Conservation (phyloP, 2,329 filamentous ascomycete genomes). For the Pseudohalonectria lignicola region DNA sequence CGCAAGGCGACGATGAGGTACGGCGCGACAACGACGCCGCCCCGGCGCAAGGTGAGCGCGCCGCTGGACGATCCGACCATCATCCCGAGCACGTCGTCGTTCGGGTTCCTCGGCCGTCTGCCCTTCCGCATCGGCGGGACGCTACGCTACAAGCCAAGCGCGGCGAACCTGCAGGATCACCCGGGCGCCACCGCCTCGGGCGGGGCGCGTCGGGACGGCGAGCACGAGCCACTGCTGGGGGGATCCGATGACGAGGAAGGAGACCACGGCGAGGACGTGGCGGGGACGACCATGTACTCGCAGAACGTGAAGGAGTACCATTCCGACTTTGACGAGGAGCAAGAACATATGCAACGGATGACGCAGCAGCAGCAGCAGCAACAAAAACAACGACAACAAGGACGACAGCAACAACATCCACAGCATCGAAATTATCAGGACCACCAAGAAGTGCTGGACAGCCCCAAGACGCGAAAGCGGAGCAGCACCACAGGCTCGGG, state of each 20-base stretch:
- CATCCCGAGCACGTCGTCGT: slow-evolving; percentile 76
- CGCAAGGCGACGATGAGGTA: slow-evolving; percentile 84
- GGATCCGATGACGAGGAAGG: slow-evolving; percentile 42
- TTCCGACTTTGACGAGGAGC: slow-evolving; percentile 3
- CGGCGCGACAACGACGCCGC: slow-evolving; percentile 47
- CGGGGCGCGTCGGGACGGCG: slow-evolving; percentile 26
- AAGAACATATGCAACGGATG: neutral
- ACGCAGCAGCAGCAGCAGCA: neutral
- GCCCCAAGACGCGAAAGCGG: slow-evolving; percentile 40
- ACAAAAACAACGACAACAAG: neutral
- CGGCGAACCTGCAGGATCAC: slow-evolving; percentile 82
- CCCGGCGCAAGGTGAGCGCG: slow-evolving; percentile 32
- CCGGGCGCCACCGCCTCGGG: slow-evolving; percentile 42
- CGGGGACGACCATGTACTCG: no score
- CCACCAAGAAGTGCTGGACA: slow-evolving; percentile 8
- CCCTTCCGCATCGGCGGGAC: slow-evolving; percentile 79
- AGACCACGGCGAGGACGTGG: no score
- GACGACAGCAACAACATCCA: neutral
- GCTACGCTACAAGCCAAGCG: slow-evolving; percentile 79
- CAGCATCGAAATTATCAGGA: neutral
- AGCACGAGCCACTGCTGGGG: slow-evolving; percentile 60
- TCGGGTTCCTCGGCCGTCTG: slow-evolving; percentile 74
- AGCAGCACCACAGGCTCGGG: slow-evolving; percentile 73
- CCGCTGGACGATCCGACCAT: slow-evolving; percentile 74
- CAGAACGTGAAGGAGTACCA: no score